Evolutionary conservation across 2,329 filamentous ascomycete species (phyloP).

Genomic region (Penicillium paneum): DNA sequence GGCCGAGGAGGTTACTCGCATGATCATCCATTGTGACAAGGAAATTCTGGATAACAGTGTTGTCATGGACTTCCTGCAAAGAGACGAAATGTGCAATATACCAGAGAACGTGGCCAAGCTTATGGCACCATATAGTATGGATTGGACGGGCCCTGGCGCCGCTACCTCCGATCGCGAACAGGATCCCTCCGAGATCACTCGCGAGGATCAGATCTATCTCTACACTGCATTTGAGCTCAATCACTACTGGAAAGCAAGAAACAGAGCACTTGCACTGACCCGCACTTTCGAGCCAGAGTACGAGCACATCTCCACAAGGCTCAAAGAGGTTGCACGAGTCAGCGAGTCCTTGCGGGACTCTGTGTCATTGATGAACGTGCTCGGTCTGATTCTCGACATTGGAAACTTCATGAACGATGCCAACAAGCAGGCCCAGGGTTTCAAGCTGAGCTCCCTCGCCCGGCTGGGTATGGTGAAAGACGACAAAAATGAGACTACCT

Average conservation of each 20-base stretch:
- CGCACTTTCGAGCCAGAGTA: constrained; percentile 83
- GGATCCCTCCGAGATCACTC: constrained; percentile 81
- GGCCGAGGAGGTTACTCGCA: constrained; percentile 80
- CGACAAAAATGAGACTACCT: constrained; percentile 95
- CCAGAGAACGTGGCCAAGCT: constrained; percentile 86
- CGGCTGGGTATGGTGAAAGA: constrained; percentile 97
- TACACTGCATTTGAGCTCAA: constrained; percentile 91
- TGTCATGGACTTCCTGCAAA: constrained; percentile 94
- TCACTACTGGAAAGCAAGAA: constrained; percentile 98
- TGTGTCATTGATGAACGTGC: constrained; percentile 89
- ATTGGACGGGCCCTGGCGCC: constrained; percentile 89
- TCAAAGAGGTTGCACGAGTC: constrained; percentile 79
- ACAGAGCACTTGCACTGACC: constrained; percentile 83
- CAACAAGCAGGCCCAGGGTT: constrained; percentile 95
- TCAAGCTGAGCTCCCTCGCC: constrained; percentile 93
- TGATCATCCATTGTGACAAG: constrained; percentile 92
- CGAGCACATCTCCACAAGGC: constrained; percentile 81
- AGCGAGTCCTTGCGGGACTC: constrained; percentile 89
- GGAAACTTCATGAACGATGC: constrained; percentile 99
- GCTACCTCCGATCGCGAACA: constrained; percentile 73
- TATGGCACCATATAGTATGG: constrained; percentile 92
- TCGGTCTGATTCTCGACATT: constrained; percentile 93
- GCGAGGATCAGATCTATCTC: constrained; percentile 93
- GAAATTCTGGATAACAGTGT: constrained; percentile 85
- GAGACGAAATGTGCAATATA: constrained; percentile 87